phyloP scores from a whole-genome alignment of 1,284 basidiomycete genomes.

The Irpex sp. region DNA sequence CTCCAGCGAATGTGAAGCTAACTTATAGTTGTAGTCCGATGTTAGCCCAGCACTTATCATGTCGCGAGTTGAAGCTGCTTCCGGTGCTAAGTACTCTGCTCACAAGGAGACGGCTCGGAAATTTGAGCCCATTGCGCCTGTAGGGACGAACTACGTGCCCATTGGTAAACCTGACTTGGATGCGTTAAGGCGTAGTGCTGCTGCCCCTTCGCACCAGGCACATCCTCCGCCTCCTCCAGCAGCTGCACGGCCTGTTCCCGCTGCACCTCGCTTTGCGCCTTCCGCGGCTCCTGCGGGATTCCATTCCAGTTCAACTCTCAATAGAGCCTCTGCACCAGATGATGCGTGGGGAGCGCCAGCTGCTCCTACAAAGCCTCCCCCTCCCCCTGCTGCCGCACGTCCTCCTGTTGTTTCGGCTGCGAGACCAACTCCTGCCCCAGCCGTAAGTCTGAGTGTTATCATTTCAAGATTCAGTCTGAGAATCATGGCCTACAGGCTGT shows the following conservation, averaged over 20 bases:
- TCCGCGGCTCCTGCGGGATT: conserved; percentile 31
- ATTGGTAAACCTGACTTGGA: conserved; percentile 68
- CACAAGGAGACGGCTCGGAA: conserved; percentile 66
- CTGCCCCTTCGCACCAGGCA: conserved; percentile 28
- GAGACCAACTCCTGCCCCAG: conserved; percentile 28
- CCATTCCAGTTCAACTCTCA: conserved; percentile 15
- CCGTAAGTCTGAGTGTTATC: conserved; percentile 21
- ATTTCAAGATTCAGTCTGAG: background rate
- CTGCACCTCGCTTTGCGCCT: conserved; percentile 30
- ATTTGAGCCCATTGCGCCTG: conserved; percentile 68
- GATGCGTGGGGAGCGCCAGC: conserved; percentile 53
- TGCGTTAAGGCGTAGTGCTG: conserved; percentile 47
- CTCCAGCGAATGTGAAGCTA: background rate
- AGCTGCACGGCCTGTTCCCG: conserved; percentile 40
- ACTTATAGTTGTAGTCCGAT: conserved; percentile 53
- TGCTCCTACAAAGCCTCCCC: conserved; percentile 35
- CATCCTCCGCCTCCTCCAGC: conserved; percentile 29
- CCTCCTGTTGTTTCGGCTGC: conserved; percentile 37
- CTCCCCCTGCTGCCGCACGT: conserved; percentile 47
- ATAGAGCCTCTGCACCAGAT: conserved; percentile 39
- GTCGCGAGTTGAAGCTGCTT: conserved; percentile 85
- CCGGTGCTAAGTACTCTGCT: conserved; percentile 87
- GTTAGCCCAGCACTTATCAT: conserved; percentile 79
- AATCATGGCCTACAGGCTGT: conserved; percentile 13
- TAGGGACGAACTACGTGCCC: conserved; percentile 70